Conservation (phyloP, 202 grass and related monocot genomes). For the Eragrostis tef region DNA sequence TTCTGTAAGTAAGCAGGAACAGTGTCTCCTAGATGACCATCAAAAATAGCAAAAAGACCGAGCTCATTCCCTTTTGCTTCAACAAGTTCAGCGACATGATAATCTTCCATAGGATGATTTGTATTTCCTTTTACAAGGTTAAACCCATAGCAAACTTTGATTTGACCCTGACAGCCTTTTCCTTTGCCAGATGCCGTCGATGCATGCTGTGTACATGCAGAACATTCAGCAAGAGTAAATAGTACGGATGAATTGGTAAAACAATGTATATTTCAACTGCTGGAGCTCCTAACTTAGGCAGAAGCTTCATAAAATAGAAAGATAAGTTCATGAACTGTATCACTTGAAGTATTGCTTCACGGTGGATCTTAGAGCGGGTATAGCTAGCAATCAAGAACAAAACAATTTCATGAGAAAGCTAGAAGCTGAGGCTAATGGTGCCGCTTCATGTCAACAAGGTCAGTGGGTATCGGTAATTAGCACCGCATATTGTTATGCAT, state of each 20-base stretch:
- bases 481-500: neutral
- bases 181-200: conserved; percentile 63
- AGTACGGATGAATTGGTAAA: neutral
- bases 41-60: conserved; percentile 79
- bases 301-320: neutral
- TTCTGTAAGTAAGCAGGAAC: conserved; percentile 81
- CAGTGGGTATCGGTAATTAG: neutral
- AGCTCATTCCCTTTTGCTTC: conserved; percentile 59
- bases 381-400: neutral
- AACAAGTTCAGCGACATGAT: conserved; percentile 61
- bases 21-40: conserved; percentile 77
- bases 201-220: conserved; percentile 49
- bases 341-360: neutral
- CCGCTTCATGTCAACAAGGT: conserved; percentile 4
- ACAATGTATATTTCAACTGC: neutral
- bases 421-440: neutral
- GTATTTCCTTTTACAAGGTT: conserved; percentile 70
- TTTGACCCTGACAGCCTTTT: conserved; percentile 60
- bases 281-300: conserved; percentile 8
- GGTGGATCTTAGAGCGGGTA: neutral
- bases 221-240: conserved; percentile 14
- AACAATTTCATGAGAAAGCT: neutral
- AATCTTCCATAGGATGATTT: conserved; percentile 91
- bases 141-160: conserved; percentile 75
- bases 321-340: neutral